A percentile compares a stretch with the other conserved stretches of the same genome.
Evolutionary conservation across 345 rosid species (phyloP).

Genomic region (Brassica cretica): DNA sequence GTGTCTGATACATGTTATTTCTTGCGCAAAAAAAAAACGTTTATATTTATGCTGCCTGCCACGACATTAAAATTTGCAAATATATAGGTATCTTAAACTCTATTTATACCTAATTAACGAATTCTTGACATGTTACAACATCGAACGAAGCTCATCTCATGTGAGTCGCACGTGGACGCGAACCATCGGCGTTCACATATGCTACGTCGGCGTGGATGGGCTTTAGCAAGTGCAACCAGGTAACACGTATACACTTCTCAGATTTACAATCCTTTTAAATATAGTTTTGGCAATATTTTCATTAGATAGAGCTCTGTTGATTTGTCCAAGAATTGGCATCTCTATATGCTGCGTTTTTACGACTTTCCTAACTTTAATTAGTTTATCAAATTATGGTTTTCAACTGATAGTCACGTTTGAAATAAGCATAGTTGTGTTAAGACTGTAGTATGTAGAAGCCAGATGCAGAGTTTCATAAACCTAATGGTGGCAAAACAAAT

Average conservation of each 20-base stretch:
- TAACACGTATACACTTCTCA: slow-evolving; percentile 27
- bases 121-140: not conserved
- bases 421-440: not conserved
- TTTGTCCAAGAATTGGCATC: slow-evolving; percentile 4
- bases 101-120: not conserved
- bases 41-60: too few relatives aligned
- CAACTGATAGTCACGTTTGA: slow-evolving; percentile 17
- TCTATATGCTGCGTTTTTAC: slow-evolving; percentile 8
- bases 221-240: not conserved
- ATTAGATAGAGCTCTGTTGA: slow-evolving; percentile 4
- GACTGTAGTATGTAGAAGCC: slow-evolving; percentile 15
- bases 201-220: slow-evolving; percentile 6
- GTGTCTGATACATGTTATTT: too few relatives aligned
- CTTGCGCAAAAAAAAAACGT: too few relatives aligned
- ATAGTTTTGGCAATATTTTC: not conserved
- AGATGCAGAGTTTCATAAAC: not conserved
- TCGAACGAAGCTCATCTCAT: not conserved
- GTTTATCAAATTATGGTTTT: not conserved
- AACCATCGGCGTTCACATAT: slow-evolving; percentile 30
- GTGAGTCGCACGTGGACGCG: slow-evolving; percentile 21
- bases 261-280: not conserved
- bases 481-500: not conserved
- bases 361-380: not conserved
- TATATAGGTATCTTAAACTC: too few relatives aligned
- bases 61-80: too few relatives aligned